Evolutionary conservation across 305 asterid species (phyloP), one percentile per base, ranked within the genome.

Genomic region (Solanum aculeatissimum): DNA sequence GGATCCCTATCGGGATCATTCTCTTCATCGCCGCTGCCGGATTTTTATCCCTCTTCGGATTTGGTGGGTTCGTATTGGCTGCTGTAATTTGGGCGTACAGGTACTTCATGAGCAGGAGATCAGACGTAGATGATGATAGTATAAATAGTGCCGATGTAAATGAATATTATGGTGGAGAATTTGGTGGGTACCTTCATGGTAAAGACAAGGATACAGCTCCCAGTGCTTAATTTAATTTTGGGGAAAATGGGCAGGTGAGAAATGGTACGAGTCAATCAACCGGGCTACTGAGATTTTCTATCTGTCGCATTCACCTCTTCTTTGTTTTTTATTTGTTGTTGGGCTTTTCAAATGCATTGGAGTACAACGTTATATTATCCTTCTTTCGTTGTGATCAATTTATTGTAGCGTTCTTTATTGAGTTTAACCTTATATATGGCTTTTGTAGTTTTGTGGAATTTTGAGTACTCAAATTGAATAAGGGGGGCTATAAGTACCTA

Each of bases 121-220:
- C 92, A 10, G 94, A 92, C 7, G 75, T 15, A 32, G 47, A 66
- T 2, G 4, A 25, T 15, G 94, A 93, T 75, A 95, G 92, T 75
- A 92, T 95, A 43, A 97, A 98, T 32, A 92, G 90, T 8, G 69
- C 18, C 7, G 97, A 93, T 10, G 90, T 93, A 90, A 93, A 94
- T 92, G 98, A 35, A 35, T 0, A 93, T 68, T 95, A 92, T 42
- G 97, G 97, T 0, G 21, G 55, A 43, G 35, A 3, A 38, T 69
- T 19, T 11, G 91, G 90, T 18, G 98, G 93, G 85, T 93, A 92
- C 29, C 88, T 90, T 88, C 93, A 91, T 14, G 32, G 11, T 43
- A 71, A 43, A 71, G 82, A 89, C 1, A 93, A 94, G 87, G 98
- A 95, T 83, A 95, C 98, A 63, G 98, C 99, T 27, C 99, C 99